Conservation (phyloP, 345 rosid species). For the Populus pruinosa region DNA sequence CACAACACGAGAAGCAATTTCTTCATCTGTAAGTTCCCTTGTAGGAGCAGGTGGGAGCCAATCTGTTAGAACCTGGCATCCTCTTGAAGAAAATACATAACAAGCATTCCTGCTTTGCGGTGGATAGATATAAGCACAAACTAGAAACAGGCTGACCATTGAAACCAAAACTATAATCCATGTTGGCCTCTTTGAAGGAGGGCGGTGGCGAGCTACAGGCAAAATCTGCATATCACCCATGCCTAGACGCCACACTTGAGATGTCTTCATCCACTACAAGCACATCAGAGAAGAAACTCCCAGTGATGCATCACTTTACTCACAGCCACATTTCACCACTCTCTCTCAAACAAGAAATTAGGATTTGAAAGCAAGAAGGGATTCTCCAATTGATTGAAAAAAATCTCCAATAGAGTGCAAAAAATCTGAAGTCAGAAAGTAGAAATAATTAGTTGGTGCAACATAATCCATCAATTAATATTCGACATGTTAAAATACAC, state of each 20-base stretch:
- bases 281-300: conserved; percentile 6
- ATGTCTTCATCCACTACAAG: conserved; percentile 51
- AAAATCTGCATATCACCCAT: conserved; percentile 64
- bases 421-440: neutral
- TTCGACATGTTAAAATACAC: neutral
- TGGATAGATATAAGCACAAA: conserved; percentile 76
- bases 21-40: conserved; percentile 76
- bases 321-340: conserved; percentile 1
- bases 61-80: conserved; percentile 69
- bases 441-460: neutral
- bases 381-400: neutral
- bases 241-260: conserved; percentile 68
- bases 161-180: conserved; percentile 79
- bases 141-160: conserved; percentile 63
- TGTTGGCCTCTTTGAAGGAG: conserved; percentile 66
- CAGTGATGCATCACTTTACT: conserved; percentile 4
- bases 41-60: conserved; percentile 93
- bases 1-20: conserved; percentile 71
- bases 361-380: neutral
- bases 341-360: conserved; percentile 6
- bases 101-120: conserved; percentile 70
- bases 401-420: neutral
- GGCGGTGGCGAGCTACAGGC: conserved; percentile 61
- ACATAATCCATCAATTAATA: neutral
- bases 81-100: conserved; percentile 72